Conservation (phyloP, 345 rosid species). For the Punica granatum region DNA sequence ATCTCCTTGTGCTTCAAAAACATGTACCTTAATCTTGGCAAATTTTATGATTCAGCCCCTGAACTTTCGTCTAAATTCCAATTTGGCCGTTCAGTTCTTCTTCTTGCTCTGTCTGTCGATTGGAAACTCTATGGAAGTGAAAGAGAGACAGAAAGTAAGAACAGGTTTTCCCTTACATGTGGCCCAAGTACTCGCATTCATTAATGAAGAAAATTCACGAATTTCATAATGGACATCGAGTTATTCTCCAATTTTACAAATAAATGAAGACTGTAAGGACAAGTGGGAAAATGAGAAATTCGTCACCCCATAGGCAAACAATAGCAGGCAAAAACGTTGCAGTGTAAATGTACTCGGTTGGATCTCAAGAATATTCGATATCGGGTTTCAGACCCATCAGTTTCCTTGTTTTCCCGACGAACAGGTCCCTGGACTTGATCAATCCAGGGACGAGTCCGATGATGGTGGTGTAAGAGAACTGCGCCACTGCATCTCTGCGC, state of each 20-base stretch:
- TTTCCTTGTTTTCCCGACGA: slow-evolving; percentile 72
- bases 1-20: neutral
- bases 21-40: neutral
- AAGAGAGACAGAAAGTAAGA: neutral
- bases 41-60: neutral
- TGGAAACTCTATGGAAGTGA: too few species aligned
- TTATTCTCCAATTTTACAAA: too few species aligned
- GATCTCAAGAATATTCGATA: slow-evolving; percentile 7
- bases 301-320: too few species aligned
- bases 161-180: too few species aligned
- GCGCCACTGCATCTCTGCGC: slow-evolving; percentile 66
- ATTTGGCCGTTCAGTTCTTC: neutral
- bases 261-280: too few species aligned
- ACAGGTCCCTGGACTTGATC: slow-evolving; percentile 65
- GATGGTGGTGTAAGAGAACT: slow-evolving; percentile 55
- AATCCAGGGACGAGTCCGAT: slow-evolving; percentile 66
- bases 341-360: neutral
- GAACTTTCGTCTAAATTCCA: neutral
- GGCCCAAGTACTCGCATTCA: neutral
- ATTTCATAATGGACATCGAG: neutral
- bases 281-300: too few species aligned
- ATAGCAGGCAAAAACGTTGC: too few species aligned
- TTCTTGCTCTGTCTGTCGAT: neutral
- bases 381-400: slow-evolving; percentile 37
- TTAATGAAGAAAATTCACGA: neutral